Base-by-base conservation (phyloP, 2,329 filamentous ascomycete genomes). In the Trichothecium sympodiale region DNA sequence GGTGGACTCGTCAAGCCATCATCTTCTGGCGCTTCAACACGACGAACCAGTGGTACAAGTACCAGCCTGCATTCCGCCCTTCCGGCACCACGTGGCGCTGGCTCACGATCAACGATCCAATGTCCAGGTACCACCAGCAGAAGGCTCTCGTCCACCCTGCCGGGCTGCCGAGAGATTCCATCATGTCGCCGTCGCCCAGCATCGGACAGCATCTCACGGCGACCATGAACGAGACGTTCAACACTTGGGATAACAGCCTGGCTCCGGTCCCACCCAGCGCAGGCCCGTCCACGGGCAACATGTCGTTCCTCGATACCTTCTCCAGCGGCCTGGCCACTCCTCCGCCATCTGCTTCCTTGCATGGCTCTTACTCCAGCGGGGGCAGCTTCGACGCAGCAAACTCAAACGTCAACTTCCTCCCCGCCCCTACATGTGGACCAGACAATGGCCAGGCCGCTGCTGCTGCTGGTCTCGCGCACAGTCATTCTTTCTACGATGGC, bases 21-120 rank as follows among this genome's bases (percentile, higher is more conserved):
- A 63, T 80, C 37, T 62, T 80, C 27, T 80, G 76, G 76, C 74
- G 73, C 3, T 80, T 80, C 52, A 62, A 61, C 50, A 61, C 59
- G 9, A 61, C 65, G 54, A 56, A 72, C 64, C 44, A 63, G 59
- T 72, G 68, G 56, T 62, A 63, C 56, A 64, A 63, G 52, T 61
- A 61, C 44, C 59, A 60, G 41, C 61, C 60, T 2, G 59, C 64
- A 20, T 68, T 66, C 39, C 68, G 70, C 38, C 62, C 65, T 4
- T 62, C 68, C 2, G 69, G 68, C 13, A 74, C 73, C 2, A 68
- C 64, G 27, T 80, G 75, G 76, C 63, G 71, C 17, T 79, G 77
- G 60, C 54, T 80, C 38, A 75, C 71, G 9, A 67, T 74, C 37
- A 63, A 76, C 38, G 72, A 77, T 45, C 71, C 73, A 20, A 67